Evolutionary conservation across 805 yeast genomes (phyloP).

Genomic region (Torulaspora delbrueckii): DNA sequence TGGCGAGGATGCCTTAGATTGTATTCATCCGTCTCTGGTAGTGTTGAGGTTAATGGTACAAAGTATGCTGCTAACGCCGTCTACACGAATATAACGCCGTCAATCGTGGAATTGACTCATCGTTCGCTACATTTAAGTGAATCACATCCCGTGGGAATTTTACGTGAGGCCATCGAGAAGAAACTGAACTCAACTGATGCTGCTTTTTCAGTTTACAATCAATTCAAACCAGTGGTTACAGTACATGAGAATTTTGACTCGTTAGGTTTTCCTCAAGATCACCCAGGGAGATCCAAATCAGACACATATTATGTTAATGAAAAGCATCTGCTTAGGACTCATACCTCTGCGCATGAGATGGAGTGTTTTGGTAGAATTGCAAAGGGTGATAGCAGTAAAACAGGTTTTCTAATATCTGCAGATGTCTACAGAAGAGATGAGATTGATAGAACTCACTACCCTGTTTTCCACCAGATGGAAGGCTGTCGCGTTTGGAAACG

Average conservation of each 20-base stretch:
- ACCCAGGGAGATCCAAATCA: conserved; percentile 87
- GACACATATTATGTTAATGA: conserved; percentile 90
- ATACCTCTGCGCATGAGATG: conserved; percentile 94
- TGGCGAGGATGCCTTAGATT: conserved; percentile 5
- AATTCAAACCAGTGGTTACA: conserved; percentile 79
- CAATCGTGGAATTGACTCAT: conserved; percentile 62
- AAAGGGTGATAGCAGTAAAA: conserved; percentile 40
- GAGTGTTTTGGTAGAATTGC: conserved; percentile 65
- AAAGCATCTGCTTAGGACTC: conserved; percentile 73
- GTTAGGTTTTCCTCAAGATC: conserved; percentile 84
- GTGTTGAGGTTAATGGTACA: conserved; percentile 42
- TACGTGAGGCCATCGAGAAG: conserved; percentile 65
- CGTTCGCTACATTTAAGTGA: conserved; percentile 69
- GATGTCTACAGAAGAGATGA: conserved; percentile 96
- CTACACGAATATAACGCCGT: conserved; percentile 80
- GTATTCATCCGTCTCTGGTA: neutral
- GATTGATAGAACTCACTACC: conserved; percentile 92
- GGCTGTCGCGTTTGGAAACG: conserved; percentile 87
- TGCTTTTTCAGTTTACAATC: conserved; percentile 58
- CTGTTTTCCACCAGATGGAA: conserved; percentile 97
- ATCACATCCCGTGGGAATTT: conserved; percentile 85
- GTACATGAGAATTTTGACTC: conserved; percentile 85
- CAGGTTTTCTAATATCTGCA: conserved; percentile 89
- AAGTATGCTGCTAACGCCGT: conserved; percentile 54
- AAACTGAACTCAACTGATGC: conserved; percentile 63